A percentile compares a stretch with the other conserved stretches of the same genome.
phyloP scores from a whole-genome alignment of 139 green algal genomes.

The Coccomyxa sp. region DNA sequence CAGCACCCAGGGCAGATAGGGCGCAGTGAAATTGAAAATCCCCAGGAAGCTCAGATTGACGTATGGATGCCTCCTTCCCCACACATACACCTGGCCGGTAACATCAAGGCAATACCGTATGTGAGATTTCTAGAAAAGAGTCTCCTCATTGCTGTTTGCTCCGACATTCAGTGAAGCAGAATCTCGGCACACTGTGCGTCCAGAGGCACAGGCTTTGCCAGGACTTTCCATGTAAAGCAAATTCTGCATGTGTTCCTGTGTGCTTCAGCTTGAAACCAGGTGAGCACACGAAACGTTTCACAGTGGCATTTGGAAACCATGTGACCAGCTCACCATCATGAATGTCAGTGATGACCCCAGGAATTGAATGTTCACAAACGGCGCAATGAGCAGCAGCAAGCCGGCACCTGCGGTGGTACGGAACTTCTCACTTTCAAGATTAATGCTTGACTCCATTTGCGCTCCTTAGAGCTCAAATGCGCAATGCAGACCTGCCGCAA shows the following conservation, averaged over 20 bases:
- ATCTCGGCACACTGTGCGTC: too few relatives aligned
- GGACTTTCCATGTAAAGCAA: too few relatives aligned
- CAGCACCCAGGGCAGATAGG: constrained; percentile 98
- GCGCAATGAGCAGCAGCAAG: constrained; percentile 75
- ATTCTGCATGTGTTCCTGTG: too few relatives aligned
- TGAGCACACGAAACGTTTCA: too few relatives aligned
- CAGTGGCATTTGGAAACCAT: too few relatives aligned
- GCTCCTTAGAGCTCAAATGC: neutral
- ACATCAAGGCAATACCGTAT: neutral
- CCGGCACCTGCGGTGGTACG: constrained; percentile 34
- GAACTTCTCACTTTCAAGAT: neutral
- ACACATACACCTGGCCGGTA: constrained; percentile 86
- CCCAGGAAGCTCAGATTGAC: constrained; percentile 95
- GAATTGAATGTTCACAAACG: constrained; percentile 94
- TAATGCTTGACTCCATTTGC: neutral
- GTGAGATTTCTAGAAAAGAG: too few relatives aligned
- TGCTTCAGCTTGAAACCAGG: too few relatives aligned
- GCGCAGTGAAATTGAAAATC: constrained; percentile 98
- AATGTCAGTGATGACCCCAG: constrained; percentile 94
- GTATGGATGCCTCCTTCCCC: constrained; percentile 86
- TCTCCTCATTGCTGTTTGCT: too few relatives aligned
- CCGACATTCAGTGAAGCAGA: too few relatives aligned
- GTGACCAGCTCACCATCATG: constrained; percentile 79
- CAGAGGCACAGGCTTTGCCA: neutral
- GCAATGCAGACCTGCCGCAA: too few relatives aligned